A percentile compares a stretch with the other conserved stretches of the same genome.
Conservation (phyloP, 2,329 filamentous ascomycete genomes). For the Byssoonygena ceratinophila region DNA sequence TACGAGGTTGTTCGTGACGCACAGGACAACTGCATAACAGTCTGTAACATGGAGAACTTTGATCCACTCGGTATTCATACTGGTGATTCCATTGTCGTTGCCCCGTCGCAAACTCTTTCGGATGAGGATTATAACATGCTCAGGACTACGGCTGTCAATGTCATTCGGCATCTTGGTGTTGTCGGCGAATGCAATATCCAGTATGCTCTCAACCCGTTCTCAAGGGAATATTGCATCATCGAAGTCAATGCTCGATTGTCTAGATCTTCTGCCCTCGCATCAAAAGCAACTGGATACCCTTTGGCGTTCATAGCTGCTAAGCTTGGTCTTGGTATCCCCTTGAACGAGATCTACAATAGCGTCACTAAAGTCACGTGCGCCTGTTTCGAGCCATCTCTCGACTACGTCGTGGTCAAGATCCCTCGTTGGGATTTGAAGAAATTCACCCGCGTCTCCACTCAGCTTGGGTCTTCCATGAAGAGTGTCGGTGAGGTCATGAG, state of each 20-base stretch:
- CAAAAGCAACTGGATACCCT: constrained; percentile 94
- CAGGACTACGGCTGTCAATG: constrained; percentile 89
- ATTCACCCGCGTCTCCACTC: constrained; percentile 90
- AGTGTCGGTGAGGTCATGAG: constrained; percentile 99
- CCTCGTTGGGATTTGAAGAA: constrained; percentile 98
- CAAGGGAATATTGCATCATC: constrained; percentile 95
- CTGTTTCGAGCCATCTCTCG: constrained; percentile 95
- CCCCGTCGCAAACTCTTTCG: constrained; percentile 89
- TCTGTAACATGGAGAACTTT: constrained; percentile 99
- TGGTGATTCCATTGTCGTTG: constrained; percentile 95
- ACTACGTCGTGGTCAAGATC: constrained; percentile 98
- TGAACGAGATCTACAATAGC: constrained; percentile 93
- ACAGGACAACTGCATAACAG: constrained; percentile 96
- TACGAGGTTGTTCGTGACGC: constrained; percentile 96
- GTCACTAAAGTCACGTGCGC: constrained; percentile 93
- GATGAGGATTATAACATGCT: constrained; percentile 99
- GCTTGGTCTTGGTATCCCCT: constrained; percentile 81
- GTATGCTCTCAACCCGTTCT: constrained; percentile 92
- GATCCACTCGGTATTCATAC: constrained; percentile 97
- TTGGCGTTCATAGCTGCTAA: constrained; percentile 95
- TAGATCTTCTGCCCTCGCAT: constrained; percentile 86
- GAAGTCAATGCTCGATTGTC: constrained; percentile 97
- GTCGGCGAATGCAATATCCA: constrained; percentile 99
- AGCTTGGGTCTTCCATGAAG: constrained; percentile 98
- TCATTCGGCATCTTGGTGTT: constrained; percentile 91